Conservation (phyloP, 352 stramenopile species). For the Blastocystis sp. region DNA sequence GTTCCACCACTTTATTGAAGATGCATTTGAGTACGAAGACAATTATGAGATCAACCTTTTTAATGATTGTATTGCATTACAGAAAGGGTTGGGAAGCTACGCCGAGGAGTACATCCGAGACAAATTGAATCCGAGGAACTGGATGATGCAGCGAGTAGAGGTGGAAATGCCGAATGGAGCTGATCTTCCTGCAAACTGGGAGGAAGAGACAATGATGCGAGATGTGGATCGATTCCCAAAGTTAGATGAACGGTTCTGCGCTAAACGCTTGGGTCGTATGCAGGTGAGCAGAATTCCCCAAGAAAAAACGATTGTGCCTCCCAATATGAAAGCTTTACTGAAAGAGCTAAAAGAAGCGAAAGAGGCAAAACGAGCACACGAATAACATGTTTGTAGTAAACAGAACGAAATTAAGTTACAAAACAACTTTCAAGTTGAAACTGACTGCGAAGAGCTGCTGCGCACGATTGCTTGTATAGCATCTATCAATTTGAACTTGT, state of each 20-base stretch:
- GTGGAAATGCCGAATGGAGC: neutral
- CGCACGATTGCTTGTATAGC: too few species aligned
- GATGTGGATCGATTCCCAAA: slow-evolving; percentile 4
- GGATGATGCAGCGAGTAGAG: neutral
- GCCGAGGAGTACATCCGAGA: slow-evolving; percentile 13
- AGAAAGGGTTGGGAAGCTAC: neutral
- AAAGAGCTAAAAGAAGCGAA: neutral
- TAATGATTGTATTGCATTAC: slow-evolving; percentile 5
- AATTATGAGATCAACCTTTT: slow-evolving; percentile 57
- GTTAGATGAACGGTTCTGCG: neutral
- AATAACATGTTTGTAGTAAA: neutral
- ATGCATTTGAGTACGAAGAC: slow-evolving; percentile 54
- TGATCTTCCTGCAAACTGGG: neutral
- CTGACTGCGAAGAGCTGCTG: too few species aligned
- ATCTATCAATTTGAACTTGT: neutral
- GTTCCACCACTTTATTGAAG: slow-evolving; percentile 40
- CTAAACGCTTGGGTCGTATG: neutral
- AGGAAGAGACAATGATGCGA: neutral
- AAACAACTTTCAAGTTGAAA: neutral
- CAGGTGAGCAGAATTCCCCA: neutral
- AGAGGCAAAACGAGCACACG: neutral
- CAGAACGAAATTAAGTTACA: neutral
- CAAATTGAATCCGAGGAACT: neutral
- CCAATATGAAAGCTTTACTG: neutral
- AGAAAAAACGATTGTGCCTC: neutral